A percentile compares a stretch with the other conserved stretches of the same genome.
These are phyloP conservation scores for Sporopachydermia quercuum DNA, from an alignment of 805 yeast genomes.

Conservation along the genomic window DNA sequence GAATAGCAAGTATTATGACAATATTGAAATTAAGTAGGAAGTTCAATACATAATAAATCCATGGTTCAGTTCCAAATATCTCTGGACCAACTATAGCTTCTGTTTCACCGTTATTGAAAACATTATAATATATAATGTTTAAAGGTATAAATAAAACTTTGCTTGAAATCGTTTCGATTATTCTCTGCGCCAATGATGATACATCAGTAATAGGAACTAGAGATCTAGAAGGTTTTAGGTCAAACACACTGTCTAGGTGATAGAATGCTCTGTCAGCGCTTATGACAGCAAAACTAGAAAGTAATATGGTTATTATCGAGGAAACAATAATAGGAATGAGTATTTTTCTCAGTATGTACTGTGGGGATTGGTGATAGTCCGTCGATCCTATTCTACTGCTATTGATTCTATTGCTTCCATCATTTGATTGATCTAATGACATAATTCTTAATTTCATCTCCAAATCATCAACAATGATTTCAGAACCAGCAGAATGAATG, in stretches of 20 bases:
- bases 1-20: slow-evolving; percentile 16
- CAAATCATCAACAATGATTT: neutral
- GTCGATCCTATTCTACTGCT: too few species aligned
- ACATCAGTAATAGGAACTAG: neutral
- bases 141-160: slow-evolving; percentile 54
- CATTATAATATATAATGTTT: slow-evolving; percentile 76
- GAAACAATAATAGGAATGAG: slow-evolving; percentile 12
- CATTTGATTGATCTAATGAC: neutral
- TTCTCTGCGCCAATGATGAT: neutral
- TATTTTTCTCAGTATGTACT: neutral
- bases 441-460: neutral
- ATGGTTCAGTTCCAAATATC: slow-evolving; percentile 79
- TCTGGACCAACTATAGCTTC: slow-evolving; percentile 56
- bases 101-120: slow-evolving; percentile 44
- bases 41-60: slow-evolving; percentile 55
- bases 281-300: slow-evolving; percentile 18
- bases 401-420: too few species aligned
- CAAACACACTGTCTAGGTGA: slow-evolving; percentile 31
- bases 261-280: slow-evolving; percentile 35
- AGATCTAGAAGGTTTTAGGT: neutral
- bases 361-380: neutral
- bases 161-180: neutral
- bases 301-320: slow-evolving; percentile 11
- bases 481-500: neutral
- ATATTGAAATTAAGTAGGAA: slow-evolving; percentile 61